phyloP scores from a whole-genome alignment of 331 rosid species.

The Malus hybrid region DNA sequence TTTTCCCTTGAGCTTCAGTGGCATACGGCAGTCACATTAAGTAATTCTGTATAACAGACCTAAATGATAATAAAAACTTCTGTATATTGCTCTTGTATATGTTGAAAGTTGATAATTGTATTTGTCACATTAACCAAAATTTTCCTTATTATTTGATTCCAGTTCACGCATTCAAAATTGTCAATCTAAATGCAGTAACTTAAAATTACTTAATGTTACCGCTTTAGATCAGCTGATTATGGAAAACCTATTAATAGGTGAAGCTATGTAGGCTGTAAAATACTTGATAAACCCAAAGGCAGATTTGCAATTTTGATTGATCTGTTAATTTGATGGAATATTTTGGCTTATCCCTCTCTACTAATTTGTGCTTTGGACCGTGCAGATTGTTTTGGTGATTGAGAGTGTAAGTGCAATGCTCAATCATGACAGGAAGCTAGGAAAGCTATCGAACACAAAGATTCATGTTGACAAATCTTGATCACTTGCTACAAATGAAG shows the following conservation, averaged over 20 bases:
- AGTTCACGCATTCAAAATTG: no score
- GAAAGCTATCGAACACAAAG: constrained; percentile 39
- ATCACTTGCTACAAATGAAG: constrained; percentile 6
- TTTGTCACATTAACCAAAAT: background rate
- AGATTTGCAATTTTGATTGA: background rate
- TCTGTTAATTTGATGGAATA: background rate
- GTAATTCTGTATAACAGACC: no score
- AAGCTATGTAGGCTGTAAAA: background rate
- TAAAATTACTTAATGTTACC: no score
- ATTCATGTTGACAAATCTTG: constrained; percentile 40
- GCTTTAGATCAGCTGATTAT: no score
- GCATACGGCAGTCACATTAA: no score
- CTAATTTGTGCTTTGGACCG: background rate
- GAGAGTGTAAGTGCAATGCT: constrained; percentile 87
- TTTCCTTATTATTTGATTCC: background rate
- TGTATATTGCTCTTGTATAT: no score
- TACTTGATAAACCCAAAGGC: background rate
- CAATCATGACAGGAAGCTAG: constrained; percentile 75
- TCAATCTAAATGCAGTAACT: no score
- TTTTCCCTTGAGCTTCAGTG: no score
- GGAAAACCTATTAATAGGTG: background rate
- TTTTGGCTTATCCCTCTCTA: background rate
- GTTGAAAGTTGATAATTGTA: no score
- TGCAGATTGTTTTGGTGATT: constrained; percentile 76
- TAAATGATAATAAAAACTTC: no score